A percentile compares a stretch with the other conserved stretches of the same genome.
Conservation (phyloP, 2,329 filamentous ascomycete genomes). For the Pseudocercospora cruenta region DNA sequence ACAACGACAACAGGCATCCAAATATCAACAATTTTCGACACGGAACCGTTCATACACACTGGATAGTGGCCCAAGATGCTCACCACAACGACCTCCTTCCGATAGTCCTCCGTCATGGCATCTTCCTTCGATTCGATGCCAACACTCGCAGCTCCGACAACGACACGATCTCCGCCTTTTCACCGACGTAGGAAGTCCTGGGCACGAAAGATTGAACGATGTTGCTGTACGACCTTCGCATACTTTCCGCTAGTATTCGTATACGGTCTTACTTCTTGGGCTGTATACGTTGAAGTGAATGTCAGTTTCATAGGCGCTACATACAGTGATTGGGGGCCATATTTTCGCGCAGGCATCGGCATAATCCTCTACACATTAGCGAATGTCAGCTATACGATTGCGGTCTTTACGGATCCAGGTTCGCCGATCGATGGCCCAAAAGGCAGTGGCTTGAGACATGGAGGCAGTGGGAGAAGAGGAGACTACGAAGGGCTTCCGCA, state of each 20-base stretch:
- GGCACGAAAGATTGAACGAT: conserved; percentile 75
- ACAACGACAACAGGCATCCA: background rate
- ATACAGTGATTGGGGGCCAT: conserved; percentile 21
- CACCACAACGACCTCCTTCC: background rate
- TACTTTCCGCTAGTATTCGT: conserved; percentile 33
- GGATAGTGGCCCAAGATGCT: conserved; percentile 2
- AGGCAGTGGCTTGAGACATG: background rate
- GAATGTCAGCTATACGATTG: conserved; percentile 87
- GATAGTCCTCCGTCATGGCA: conserved; percentile 18
- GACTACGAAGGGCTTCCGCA: conserved; percentile 81
- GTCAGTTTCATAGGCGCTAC: conserved; percentile 46
- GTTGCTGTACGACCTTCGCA: conserved; percentile 68
- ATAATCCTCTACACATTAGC: conserved; percentile 75
- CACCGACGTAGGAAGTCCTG: conserved; percentile 49
- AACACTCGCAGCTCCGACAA: conserved; percentile 26
- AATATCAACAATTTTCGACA: background rate
- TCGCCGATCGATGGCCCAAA: conserved; percentile 54
- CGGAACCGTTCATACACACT: too few relatives aligned
- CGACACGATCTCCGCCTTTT: conserved; percentile 35
- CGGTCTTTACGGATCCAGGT: conserved; percentile 90
- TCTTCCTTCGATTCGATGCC: conserved; percentile 34
- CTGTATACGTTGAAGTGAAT: conserved; percentile 79
- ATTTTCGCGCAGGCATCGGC: conserved; percentile 59
- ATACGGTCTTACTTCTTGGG: conserved; percentile 77
- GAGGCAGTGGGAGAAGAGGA: conserved; percentile 14